phyloP scores from a whole-genome alignment of 257 asterid genomes.

The Vinca minor region DNA sequence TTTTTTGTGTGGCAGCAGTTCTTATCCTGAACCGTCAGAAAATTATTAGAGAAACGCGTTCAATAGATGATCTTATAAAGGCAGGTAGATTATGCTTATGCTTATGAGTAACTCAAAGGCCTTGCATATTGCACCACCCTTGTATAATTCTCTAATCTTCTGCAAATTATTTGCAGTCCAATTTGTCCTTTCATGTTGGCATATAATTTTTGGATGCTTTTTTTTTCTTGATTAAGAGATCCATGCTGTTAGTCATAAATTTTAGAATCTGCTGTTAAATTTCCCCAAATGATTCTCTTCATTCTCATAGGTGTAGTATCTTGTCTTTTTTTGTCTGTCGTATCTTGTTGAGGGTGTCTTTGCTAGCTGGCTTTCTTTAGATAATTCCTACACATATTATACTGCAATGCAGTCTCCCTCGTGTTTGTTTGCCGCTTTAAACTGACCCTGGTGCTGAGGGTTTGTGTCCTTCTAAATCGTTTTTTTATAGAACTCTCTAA shows the following conservation, averaged over 20 bases:
- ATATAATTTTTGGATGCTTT: neutral
- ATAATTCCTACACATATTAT: neutral
- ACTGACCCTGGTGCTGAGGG: neutral
- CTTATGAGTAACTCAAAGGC: conserved; percentile 7
- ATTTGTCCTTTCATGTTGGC: neutral
- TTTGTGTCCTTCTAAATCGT: neutral
- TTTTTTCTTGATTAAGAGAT: neutral
- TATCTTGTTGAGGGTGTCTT: neutral
- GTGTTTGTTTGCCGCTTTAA: neutral
- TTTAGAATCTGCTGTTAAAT: neutral
- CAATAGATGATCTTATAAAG: conserved; percentile 92
- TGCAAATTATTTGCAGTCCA: neutral
- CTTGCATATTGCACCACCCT: conserved; percentile 7
- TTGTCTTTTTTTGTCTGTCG: neutral
- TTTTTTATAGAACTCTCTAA: neutral
- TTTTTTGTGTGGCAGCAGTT: conserved; percentile 91
- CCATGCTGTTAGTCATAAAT: neutral
- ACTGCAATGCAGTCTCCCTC: neutral
- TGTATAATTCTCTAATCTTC: conserved; percentile 2
- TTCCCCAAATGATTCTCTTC: neutral
- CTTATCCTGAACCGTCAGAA: conserved; percentile 87
- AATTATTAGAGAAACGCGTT: conserved; percentile 66
- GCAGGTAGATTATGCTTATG: conserved; percentile 44
- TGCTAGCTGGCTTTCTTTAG: neutral
- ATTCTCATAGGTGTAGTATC: neutral